Conservation (phyloP, 2,329 filamentous ascomycete species). For the Fonsecaea erecta region DNA sequence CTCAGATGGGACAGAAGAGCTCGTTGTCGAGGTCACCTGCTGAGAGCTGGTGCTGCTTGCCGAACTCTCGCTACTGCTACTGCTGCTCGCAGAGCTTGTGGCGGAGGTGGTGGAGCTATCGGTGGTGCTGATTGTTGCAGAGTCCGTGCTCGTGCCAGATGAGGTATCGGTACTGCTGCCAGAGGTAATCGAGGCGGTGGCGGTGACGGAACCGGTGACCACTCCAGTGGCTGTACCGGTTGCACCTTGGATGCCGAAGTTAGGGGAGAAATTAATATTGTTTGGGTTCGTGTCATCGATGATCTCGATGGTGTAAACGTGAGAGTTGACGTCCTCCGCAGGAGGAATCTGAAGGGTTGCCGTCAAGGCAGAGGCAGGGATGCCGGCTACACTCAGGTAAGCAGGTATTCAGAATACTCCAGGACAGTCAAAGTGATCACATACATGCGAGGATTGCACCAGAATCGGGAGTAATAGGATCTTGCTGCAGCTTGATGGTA, state of each 20-base stretch:
- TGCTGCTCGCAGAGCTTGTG: constrained; percentile 36
- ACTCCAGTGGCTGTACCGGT: constrained; percentile 44
- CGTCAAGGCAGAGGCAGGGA: constrained; percentile 54
- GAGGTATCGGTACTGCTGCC: constrained; percentile 36
- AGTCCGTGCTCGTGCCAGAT: constrained; percentile 28
- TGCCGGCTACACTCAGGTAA: constrained; percentile 44
- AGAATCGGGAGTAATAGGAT: constrained; percentile 45
- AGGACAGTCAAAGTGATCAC: constrained; percentile 35
- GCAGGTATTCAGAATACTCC: constrained; percentile 2
- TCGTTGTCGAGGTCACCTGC: constrained; percentile 19
- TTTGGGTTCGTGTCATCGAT: constrained; percentile 51
- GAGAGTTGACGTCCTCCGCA: constrained; percentile 47
- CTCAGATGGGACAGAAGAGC: constrained; percentile 22
- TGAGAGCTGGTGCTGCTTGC: constrained; percentile 28
- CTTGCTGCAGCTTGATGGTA: constrained; percentile 55
- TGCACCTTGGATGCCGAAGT: constrained; percentile 55
- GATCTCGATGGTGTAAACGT: constrained; percentile 60
- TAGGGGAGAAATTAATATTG: constrained; percentile 58
- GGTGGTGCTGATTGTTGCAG: constrained; percentile 26
- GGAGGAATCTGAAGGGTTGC: constrained; percentile 55
- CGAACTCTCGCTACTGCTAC: constrained; percentile 38
- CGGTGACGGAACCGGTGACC: constrained; percentile 34
- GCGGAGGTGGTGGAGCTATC: constrained; percentile 24
- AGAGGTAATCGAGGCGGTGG: constrained; percentile 32
- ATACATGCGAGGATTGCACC: constrained; percentile 52